These are phyloP conservation scores for Tetrahymena elliotti DNA, from an alignment of 73 alveolate species.

Conservation along the genomic window DNA sequence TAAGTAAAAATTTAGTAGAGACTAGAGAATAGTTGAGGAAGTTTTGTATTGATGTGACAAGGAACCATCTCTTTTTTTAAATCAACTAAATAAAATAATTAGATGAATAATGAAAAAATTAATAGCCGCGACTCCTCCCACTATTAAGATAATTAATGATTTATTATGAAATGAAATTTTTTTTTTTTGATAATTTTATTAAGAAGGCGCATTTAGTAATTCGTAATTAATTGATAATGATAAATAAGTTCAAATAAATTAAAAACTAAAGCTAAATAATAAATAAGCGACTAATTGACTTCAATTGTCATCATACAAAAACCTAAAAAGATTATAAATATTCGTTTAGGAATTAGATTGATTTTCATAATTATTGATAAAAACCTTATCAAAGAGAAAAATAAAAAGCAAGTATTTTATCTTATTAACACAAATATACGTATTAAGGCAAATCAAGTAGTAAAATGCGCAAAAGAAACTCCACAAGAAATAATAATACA, in stretches of 20 bases:
- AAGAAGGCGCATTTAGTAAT: background rate
- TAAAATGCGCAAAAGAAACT: background rate
- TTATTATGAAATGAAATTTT: too few relatives aligned
- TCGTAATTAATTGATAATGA: background rate
- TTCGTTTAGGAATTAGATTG: background rate
- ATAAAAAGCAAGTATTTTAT: background rate
- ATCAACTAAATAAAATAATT: too few relatives aligned
- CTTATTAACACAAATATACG: background rate
- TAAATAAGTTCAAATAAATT: background rate
- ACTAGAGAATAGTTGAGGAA: background rate
- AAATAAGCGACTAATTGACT: background rate
- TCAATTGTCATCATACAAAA: background rate
- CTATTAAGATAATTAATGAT: background rate
- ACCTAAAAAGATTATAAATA: background rate
- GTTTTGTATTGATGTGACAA: background rate
- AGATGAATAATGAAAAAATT: background rate
- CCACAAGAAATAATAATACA: background rate
- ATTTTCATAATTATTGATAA: background rate
- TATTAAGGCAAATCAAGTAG: background rate
- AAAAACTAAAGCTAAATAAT: background rate
- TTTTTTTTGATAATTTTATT: background rate
- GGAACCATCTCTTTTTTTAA: background rate
- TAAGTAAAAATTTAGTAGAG: background rate
- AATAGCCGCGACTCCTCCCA: background rate
- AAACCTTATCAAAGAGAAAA: background rate